Percentiles rank a stretch among this genome's conserved stretches.
Conservation (phyloP, 371 early-diverging fungal species). For the Quaeritorhiza haematococci region DNA sequence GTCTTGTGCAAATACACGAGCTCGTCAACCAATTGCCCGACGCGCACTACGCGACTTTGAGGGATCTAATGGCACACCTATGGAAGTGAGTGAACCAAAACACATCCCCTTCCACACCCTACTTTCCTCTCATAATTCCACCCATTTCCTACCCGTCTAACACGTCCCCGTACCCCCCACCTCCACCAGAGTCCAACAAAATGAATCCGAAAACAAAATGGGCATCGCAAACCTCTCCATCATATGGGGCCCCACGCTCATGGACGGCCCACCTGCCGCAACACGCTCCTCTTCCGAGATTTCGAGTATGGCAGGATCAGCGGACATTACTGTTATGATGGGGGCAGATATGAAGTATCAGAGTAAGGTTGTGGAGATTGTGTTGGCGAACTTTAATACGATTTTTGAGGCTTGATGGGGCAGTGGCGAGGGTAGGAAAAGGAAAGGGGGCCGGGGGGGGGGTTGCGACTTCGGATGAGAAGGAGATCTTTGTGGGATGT, state of each 20-base stretch:
- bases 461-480: too few relatives aligned
- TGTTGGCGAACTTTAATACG: conserved; percentile 25
- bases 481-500: too few relatives aligned
- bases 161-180: background rate
- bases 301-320: background rate
- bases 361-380: conserved; percentile 33
- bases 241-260: conserved; percentile 75
- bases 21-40: conserved; percentile 65
- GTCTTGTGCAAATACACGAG: conserved; percentile 59
- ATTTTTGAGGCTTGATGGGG: conserved; percentile 35
- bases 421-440: too few relatives aligned
- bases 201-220: conserved; percentile 83
- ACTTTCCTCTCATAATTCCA: background rate
- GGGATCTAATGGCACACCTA: conserved; percentile 68
- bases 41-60: conserved; percentile 72
- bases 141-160: background rate
- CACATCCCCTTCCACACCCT: background rate
- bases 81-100: conserved; percentile 36
- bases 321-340: too few relatives aligned
- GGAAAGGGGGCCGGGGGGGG: too few relatives aligned
- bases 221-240: conserved; percentile 75
- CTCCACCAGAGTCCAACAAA: conserved; percentile 57
- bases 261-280: conserved; percentile 44
- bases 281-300: too few relatives aligned
- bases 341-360: conserved; percentile 14